These are phyloP conservation scores for Tilletia setariae DNA, from an alignment of 1,284 basidiomycete species.

Conservation along the genomic window DNA sequence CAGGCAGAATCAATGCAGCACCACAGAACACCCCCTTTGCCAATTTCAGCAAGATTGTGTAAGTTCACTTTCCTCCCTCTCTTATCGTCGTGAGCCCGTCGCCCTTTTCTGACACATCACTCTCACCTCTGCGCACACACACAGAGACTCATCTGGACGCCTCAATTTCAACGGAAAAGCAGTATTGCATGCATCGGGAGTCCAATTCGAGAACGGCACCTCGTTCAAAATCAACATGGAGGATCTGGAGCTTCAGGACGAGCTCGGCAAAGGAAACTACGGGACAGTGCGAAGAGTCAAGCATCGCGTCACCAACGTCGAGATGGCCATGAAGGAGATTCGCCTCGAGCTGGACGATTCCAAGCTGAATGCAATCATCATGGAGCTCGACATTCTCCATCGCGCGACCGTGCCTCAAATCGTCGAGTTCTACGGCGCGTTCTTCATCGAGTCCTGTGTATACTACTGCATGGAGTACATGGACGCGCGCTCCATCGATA, in stretches of 20 bases:
- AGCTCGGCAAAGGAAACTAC: slow-evolving; percentile 93
- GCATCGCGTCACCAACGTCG: slow-evolving; percentile 88
- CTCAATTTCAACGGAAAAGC: slow-evolving; percentile 93
- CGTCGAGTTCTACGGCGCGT: slow-evolving; percentile 97
- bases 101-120: not conserved
- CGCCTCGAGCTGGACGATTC: slow-evolving; percentile 92
- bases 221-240: slow-evolving; percentile 95
- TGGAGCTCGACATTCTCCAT: slow-evolving; percentile 96
- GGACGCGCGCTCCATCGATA: slow-evolving; percentile 92
- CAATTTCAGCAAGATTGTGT: slow-evolving; percentile 90
- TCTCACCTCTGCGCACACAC: not conserved
- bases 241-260: slow-evolving; percentile 78
- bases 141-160: slow-evolving; percentile 77
- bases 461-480: slow-evolving; percentile 99
- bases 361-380: slow-evolving; percentile 92
- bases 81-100: not conserved
- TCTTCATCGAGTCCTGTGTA: slow-evolving; percentile 96
- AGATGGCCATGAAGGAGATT: slow-evolving; percentile 99
- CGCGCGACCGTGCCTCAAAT: slow-evolving; percentile 85
- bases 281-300: slow-evolving; percentile 93
- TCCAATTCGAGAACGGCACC: slow-evolving; percentile 89
- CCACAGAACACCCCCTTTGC: slow-evolving; percentile 71
- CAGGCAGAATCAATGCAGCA: slow-evolving; percentile 57
- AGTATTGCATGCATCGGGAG: slow-evolving; percentile 82
- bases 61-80: not conserved